Evolutionary conservation across 2,329 filamentous ascomycete species (phyloP), one percentile per base, ranked within the genome.

Genomic region (Macrophomina pseudophaseolina): DNA sequence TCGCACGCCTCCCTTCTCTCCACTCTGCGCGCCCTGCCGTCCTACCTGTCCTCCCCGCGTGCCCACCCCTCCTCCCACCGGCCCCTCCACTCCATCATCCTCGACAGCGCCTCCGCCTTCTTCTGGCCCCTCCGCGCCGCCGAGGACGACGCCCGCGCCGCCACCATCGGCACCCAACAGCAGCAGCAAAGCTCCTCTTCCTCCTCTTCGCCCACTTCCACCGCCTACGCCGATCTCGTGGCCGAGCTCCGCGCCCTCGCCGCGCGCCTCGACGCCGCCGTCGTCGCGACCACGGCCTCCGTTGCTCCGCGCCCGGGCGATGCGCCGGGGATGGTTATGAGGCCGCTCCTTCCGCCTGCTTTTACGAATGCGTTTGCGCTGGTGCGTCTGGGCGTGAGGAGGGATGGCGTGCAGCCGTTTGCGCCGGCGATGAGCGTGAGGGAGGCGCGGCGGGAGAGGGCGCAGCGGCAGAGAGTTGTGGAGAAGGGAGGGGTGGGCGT

Each of bases 91-190:
- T 78, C 84, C 38, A 75, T 90, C 14, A 73, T 87, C 30, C 71
- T 90, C 6, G 85, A 88, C 72, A 84, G 84, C 65, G 80, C 83
- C 4, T 84, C 82, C 32, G 78, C 84, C 0, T 89, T 88, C 73
- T 80, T 83, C 75, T 87, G 84, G 83, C 81, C 83, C 70, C 80
- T 85, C 63, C 79, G 81, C 42, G 78, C 81, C 14, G 82, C 40
- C 11, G 59, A 52, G 18, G 65, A 66, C 51, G 65, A 49, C 14
- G 42, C 48, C 48, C 14, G 30, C 28, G 5, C 52, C 38, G 8
- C 30, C 8, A 44, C 44, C 67, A 52, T 40, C 35, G 23, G n/a
- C 30, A 4, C 62, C 16, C 32, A 14, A 14, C 59, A 28, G 2
- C 32, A 18, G 3, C 58, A 28, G 32, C 46, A 16, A 7, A 58